phyloP scores from a whole-genome alignment of 192 early-diverging fungal genomes.

The Haplosporangium gracile region DNA sequence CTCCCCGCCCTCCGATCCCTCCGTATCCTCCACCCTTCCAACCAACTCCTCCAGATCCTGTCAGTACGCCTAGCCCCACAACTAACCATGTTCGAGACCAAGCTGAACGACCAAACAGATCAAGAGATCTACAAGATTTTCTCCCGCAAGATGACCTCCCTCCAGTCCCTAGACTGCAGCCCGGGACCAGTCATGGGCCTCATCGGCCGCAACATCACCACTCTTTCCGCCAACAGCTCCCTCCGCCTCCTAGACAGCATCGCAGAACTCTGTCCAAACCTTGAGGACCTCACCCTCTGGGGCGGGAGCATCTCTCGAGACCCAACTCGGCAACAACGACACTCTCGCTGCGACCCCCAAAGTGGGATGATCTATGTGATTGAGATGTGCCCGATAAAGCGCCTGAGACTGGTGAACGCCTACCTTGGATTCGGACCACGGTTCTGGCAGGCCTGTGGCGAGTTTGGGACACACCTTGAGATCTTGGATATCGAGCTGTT shows the following conservation, averaged over 20 bases:
- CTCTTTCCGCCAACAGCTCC: constrained; percentile 29
- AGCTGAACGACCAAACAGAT: constrained; percentile 14
- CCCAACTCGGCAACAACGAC: background rate
- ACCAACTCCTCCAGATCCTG: constrained; percentile 2
- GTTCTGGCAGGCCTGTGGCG: constrained; percentile 34
- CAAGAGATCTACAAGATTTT: background rate
- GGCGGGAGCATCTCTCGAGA: constrained; percentile 22
- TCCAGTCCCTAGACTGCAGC: constrained; percentile 21
- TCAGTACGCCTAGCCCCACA: constrained; percentile 11
- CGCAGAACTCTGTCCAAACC: constrained; percentile 15
- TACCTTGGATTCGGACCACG: constrained; percentile 21
- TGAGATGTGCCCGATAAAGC: constrained; percentile 31
- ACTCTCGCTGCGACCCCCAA: constrained; percentile 14
- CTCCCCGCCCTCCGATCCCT: constrained; percentile 9
- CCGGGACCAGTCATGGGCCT: constrained; percentile 20
- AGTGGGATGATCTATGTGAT: constrained; percentile 28
- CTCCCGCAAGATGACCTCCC: constrained; percentile 9
- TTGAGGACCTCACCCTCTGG: constrained; percentile 31
- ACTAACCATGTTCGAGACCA: constrained; percentile 24
- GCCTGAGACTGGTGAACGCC: constrained; percentile 21
- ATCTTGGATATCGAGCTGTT: constrained; percentile 31
- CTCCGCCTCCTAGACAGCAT: constrained; percentile 20
- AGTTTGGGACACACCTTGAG: constrained; percentile 14
- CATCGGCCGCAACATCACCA: constrained; percentile 23
- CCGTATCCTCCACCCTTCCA: constrained; percentile 18